Conservation (phyloP, 768 basidiomycete species). For the Tulasnella sp. region DNA sequence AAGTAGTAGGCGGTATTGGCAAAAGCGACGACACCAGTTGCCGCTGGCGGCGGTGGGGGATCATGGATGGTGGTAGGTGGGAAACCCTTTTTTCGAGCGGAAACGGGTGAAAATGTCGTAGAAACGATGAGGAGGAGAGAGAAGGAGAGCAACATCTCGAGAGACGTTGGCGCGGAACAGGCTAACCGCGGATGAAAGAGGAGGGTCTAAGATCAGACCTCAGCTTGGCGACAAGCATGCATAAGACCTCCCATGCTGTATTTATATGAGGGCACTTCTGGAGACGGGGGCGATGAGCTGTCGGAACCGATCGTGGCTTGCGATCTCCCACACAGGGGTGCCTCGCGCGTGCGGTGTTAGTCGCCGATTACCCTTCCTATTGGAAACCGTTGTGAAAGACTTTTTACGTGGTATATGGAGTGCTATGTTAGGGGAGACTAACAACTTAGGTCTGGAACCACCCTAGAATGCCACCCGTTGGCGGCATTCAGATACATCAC, state of each 20-base stretch:
- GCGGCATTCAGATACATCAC: too few species aligned
- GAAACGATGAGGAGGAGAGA: not conserved
- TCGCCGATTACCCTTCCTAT: too few species aligned
- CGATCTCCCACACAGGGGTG: too few species aligned
- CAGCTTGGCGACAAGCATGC: not conserved
- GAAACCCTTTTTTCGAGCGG: not conserved
- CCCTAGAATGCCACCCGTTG: too few species aligned
- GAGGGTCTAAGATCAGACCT: not conserved
- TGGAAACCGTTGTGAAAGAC: too few species aligned
- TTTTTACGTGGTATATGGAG: too few species aligned
- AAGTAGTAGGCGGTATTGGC: constrained; percentile 6
- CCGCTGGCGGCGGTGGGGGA: not conserved
- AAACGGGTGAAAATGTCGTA: not conserved
- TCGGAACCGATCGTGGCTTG: not conserved
- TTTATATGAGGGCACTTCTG: not conserved
- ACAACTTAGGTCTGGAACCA: too few species aligned
- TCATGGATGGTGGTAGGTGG: not conserved
- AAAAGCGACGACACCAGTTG: not conserved
- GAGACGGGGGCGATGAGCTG: not conserved
- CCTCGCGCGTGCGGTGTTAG: too few species aligned
- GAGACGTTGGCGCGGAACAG: not conserved
- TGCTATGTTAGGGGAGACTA: too few species aligned
- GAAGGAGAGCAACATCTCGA: not conserved
- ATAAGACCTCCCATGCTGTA: not conserved
- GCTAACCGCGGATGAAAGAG: not conserved